Evolutionary conservation across 257 asterid species (phyloP).

Genomic region (Solanum arcanum): DNA sequence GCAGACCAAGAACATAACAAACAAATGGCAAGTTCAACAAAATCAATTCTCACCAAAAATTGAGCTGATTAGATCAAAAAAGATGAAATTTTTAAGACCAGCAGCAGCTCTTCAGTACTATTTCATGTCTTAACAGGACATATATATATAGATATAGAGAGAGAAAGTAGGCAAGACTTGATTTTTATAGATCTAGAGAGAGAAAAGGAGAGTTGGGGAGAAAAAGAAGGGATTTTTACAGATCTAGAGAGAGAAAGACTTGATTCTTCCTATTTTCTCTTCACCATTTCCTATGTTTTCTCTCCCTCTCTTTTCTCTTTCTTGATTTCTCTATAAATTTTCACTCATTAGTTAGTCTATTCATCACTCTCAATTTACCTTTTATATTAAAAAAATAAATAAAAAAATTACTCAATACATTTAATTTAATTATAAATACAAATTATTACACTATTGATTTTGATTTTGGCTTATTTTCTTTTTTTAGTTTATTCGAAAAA

Average conservation of each 20-base stretch:
- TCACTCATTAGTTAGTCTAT: background rate
- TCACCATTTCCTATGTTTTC: conserved; percentile 73
- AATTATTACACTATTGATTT: background rate
- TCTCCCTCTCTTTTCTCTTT: conserved; percentile 11
- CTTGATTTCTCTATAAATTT: background rate
- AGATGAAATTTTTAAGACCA: background rate
- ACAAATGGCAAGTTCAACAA: background rate
- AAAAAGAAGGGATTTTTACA: background rate
- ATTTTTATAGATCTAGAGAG: conserved; percentile 53
- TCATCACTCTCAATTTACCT: background rate
- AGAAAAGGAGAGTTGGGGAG: conserved; percentile 16
- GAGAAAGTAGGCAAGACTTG: background rate
- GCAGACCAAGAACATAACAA: background rate
- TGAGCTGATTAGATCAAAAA: background rate
- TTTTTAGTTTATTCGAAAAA: background rate
- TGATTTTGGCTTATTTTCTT: background rate
- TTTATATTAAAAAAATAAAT: background rate
- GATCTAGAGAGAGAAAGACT: background rate
- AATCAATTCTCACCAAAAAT: background rate
- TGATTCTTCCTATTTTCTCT: conserved; percentile 17
- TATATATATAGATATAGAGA: background rate
- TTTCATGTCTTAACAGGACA: background rate
- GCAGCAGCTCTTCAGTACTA: background rate
- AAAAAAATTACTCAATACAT: background rate
- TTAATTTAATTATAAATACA: background rate